phyloP scores from a whole-genome alignment of 2,329 filamentous ascomycete species.

The Pezicula carpinea region DNA sequence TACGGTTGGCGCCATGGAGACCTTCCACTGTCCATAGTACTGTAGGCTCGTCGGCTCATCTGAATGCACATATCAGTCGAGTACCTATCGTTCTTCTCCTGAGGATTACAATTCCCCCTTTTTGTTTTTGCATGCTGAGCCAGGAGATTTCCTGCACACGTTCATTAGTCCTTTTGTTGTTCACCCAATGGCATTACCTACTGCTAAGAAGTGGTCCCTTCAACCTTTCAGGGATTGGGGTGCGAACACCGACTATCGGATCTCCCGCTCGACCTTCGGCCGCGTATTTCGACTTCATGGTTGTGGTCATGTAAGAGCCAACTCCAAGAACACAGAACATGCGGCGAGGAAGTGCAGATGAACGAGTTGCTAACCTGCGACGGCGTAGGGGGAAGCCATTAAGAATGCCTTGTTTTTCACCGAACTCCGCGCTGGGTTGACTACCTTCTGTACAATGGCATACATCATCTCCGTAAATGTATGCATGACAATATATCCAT shows the following conservation, averaged over 20 bases:
- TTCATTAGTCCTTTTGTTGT: background rate
- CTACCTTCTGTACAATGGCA: slow-evolving; percentile 75
- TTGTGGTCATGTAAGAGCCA: slow-evolving; percentile 58
- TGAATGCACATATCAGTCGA: no score
- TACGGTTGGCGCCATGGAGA: no score
- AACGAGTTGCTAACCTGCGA: background rate
- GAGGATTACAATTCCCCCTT: background rate
- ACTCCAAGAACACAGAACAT: no score
- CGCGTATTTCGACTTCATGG: slow-evolving; percentile 60
- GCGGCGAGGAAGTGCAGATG: no score
- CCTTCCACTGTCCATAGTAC: no score
- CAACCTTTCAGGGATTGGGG: slow-evolving; percentile 25
- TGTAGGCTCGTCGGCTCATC: no score
- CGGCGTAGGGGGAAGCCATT: slow-evolving; percentile 56
- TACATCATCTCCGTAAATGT: slow-evolving; percentile 75
- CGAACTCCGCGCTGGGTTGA: slow-evolving; percentile 72
- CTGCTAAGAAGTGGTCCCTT: background rate
- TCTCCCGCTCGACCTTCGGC: slow-evolving; percentile 43
- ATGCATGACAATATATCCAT: slow-evolving; percentile 14
- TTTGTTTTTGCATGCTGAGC: background rate
- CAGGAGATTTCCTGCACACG: background rate
- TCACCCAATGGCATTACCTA: background rate
- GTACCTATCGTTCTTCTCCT: background rate
- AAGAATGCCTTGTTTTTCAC: slow-evolving; percentile 66
- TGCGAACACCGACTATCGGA: slow-evolving; percentile 25